Base-by-base conservation (phyloP, 1,284 basidiomycete genomes). In the Taiwanofungus camphoratus region DNA sequence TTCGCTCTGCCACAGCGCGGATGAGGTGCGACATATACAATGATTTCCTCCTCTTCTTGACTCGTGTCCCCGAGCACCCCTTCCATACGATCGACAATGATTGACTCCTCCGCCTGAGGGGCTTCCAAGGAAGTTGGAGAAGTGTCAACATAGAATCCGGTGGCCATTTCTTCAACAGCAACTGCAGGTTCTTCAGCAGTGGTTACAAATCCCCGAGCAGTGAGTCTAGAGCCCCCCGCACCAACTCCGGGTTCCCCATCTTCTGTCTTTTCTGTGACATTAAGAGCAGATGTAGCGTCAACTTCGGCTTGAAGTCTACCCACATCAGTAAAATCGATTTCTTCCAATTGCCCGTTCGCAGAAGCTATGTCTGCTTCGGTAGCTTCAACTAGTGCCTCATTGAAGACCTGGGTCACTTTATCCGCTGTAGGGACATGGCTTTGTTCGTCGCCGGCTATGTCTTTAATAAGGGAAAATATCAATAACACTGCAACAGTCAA, bases 391-490 rank as follows among this genome's bases (percentile, higher is more conserved):
- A 39, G 45, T 52, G 43, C 5, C 9, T 63, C 69, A 41, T 70
- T 73, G 63, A 87, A 86, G 2, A 87, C 68, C 1, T 67, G 73
- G 23, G 72, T 61, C 15, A 87, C 74, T 6, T 66, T 69, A 15
- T 81, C 74, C 0, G 83, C 82, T 3, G 83, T 87, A 3, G 84
- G 82, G 6, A 77, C 66, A 62, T 78, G 74, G 41, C 71, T 76
- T 34, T 67, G 53, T 44, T 76, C 71, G 32, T 67, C 66, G 30
- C 71, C 66, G 30, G 63, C 76, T 77, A 45, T 13, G 19, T 9
- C 13, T 8, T 42, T 46, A 13, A 46, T 40, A 18, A 39, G 39
- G 46, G 39, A n/a, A 22, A 39, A 13, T n/a, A 39, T 22, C n/a
- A 36, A 40, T n/a, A n/a, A n/a, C n/a, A n/a, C n/a, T 41, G 21